Evolutionary conservation across 352 stramenopile genomes (phyloP), one percentile per base, ranked within the genome.

Genomic region (Phytophthora pisi): DNA sequence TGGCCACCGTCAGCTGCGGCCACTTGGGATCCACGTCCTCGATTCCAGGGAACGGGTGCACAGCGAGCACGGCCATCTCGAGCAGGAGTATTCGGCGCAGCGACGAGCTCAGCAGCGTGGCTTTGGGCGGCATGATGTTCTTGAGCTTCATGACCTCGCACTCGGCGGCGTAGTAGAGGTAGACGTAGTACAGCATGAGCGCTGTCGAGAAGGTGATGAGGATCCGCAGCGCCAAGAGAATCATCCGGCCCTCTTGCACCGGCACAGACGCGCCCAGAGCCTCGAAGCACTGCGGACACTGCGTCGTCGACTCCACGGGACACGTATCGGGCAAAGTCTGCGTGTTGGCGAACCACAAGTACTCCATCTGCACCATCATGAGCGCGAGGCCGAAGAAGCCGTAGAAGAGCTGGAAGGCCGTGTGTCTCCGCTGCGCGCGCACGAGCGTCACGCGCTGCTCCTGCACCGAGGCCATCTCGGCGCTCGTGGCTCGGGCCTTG

Each of bases 101-200:
- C 15, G 82, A 83, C 43, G 85, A 93, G 28, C 74, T 77, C 28
- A 91, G 62, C 34, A 92, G 63, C 47, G 81, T 90, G 16, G 81
- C 82, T 31, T 84, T 87, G 18, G 83, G 83, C 6, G 85, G 81
- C 64, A 91, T 74, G 51, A 93, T 88, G 61, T 93, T 93, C 57
- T 91, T 92, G 65, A 91, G 79, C 72, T 91, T 93, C 74, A 91
- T 85, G 42, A 91, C 74, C 57, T 92, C 77, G 42, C 81, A 88
- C 70, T 92, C 76, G 64, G 74, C 79, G 45, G 68, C 69, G 74
- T 91, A 91, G 54, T 86, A 93, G 9, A 66, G 59, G 62, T 87
- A 89, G 51, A 90, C 61, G 68, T 91, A 90, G 66, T 87, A 90
- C 51, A 91, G 78, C 70, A 91, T 64, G 54, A 91, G 77, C 16